These are phyloP conservation scores for Xylariales sp. DNA, from an alignment of 2,329 filamentous ascomycete genomes.

Conservation along the genomic window DNA sequence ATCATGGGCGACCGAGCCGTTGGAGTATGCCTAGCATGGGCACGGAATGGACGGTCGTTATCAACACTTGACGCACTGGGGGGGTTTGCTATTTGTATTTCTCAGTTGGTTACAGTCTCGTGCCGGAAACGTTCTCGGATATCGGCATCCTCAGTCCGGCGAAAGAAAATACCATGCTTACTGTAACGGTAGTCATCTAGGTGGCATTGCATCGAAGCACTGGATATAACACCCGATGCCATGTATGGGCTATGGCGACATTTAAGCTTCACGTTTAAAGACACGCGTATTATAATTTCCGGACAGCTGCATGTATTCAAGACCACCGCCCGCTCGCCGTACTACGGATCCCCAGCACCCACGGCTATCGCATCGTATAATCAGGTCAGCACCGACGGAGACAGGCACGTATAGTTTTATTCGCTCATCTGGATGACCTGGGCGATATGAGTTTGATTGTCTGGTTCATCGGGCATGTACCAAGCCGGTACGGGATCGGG, in stretches of 20 bases:
- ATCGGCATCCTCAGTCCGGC: conserved; percentile 13
- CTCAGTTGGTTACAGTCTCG: neutral
- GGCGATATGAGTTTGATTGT: conserved; percentile 4
- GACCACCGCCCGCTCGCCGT: neutral
- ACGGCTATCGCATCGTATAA: neutral
- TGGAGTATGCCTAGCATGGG: conserved; percentile 6
- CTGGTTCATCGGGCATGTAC: conserved; percentile 1
- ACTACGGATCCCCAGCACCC: neutral
- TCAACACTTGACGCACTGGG: neutral
- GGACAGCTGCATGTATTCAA: neutral
- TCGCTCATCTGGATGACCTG: neutral
- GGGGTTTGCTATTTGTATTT: conserved; percentile 25
- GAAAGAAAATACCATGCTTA: conserved; percentile 23
- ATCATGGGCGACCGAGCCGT: neutral
- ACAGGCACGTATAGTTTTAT: conserved; percentile 1
- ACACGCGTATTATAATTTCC: neutral
- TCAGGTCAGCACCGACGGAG: neutral
- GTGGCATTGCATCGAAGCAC: conserved; percentile 15
- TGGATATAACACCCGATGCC: neutral
- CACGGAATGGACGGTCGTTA: conserved; percentile 3
- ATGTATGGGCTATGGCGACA: neutral
- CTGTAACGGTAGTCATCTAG: conserved; percentile 19
- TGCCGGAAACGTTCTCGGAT: conserved; percentile 4
- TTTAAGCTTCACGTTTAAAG: conserved; percentile 2
- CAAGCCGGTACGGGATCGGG: neutral